Base-by-base conservation (phyloP, 257 asterid genomes). In the Fraxinus quadrangulata region DNA sequence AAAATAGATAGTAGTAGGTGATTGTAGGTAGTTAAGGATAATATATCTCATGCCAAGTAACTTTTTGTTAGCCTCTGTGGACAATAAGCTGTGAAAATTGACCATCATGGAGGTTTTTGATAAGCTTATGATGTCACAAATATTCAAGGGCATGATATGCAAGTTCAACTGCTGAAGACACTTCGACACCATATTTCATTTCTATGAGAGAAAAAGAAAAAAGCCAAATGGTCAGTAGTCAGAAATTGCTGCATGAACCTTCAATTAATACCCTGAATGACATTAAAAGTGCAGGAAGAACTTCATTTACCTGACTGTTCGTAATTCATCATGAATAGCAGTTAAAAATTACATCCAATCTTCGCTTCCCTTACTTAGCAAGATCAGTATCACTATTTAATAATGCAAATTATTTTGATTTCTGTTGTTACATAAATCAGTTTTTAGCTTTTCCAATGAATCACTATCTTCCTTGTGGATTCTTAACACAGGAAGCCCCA, bases 401-500 rank as follows among this genome's bases (percentile, higher is more conserved):
- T 0, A 45, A 14, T 45, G 54, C 54, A 45, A 45, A 45, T 45
- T 45, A 45, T 45, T 45, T 3, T 45, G 54, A 45, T 33, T 34
- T 16, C 11, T 28, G 26, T 12, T 68, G 26, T 71, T 39, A 19
- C 51, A 54, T 4, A 1, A 17, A 51, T 51, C 23, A 14, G 1
- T 17, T 51, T 17, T 19, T 59, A 21, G 39, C 26, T 51, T 67
- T 0, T 8, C 30, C 42, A 12, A 33, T 19, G 10, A 72, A 45
- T 31, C 56, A 49, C 23, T 26, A 39, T 74, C 16, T 73, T 75
- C 26, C 11, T 75, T 30, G 9, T 78, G 77, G 69, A 76, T 65
- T 56, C 47, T 78, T 72, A 31, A 65, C 78, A 79, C 83, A 94
- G 98, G 97, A 92, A 85, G 96, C 97, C 42, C 98, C 98, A 8